These are phyloP conservation scores for Rhodotorula mucilaginosa DNA, from an alignment of 1,284 basidiomycete species.

Conservation along the genomic window DNA sequence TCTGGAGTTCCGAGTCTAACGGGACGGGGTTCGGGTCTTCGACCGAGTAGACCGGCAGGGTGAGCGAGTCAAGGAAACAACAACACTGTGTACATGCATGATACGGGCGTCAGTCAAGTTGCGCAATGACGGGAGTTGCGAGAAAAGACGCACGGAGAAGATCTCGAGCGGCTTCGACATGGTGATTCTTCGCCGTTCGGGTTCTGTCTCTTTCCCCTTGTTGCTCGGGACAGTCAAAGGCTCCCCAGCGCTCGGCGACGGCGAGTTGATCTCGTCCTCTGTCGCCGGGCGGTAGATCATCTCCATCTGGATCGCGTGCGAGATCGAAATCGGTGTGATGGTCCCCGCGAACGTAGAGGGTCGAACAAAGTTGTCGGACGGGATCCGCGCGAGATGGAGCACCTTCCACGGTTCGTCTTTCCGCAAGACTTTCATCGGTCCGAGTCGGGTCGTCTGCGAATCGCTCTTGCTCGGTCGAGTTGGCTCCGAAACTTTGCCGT, in stretches of 20 bases:
- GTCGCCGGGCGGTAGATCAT: conserved; percentile 29
- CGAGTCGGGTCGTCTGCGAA: conserved; percentile 7
- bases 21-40: conserved; percentile 33
- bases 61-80: conserved; percentile 40
- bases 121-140: not conserved
- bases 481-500: conserved; percentile 24
- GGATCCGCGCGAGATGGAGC: conserved; percentile 32
- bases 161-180: conserved; percentile 1
- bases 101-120: not conserved
- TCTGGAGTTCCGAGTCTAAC: conserved; percentile 22
- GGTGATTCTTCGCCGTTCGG: conserved; percentile 27
- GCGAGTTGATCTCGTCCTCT: conserved; percentile 21
- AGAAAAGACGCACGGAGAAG: not conserved
- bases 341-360: conserved; percentile 33
- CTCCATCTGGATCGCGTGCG: conserved; percentile 33
- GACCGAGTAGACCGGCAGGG: conserved; percentile 36
- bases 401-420: conserved; percentile 32
- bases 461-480: conserved; percentile 3
- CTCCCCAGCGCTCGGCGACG: not conserved
- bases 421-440: conserved; percentile 27
- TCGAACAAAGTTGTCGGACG: conserved; percentile 35
- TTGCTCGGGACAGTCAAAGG: conserved; percentile 1
- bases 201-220: conserved; percentile 11
- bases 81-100: conserved; percentile 20
- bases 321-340: conserved; percentile 23